Percentiles rank a stretch among this genome's conserved stretches.
These are phyloP conservation scores for Aspergillus phoenicis DNA, from an alignment of 2,329 filamentous ascomycete genomes.

Conservation along the genomic window DNA sequence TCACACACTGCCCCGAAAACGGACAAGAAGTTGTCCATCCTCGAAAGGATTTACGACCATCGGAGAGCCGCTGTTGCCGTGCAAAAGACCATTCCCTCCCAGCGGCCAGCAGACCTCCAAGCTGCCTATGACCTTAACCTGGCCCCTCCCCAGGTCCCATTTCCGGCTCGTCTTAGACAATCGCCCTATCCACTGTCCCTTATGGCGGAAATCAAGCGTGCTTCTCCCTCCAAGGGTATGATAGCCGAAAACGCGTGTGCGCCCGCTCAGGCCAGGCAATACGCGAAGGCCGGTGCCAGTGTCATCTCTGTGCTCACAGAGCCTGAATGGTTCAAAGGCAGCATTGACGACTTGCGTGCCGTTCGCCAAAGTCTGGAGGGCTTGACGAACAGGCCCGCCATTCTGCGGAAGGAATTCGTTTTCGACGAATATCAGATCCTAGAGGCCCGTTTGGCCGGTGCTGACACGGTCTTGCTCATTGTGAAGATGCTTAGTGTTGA, in stretches of 20 bases:
- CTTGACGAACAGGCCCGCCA: conserved; percentile 88
- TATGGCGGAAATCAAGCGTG: conserved; percentile 97
- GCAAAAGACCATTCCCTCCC: conserved; percentile 84
- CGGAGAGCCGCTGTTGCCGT: conserved; percentile 73
- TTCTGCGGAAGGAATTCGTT: conserved; percentile 94
- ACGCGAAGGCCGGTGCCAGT: conserved; percentile 90
- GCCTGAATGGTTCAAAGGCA: conserved; percentile 98
- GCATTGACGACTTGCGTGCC: conserved; percentile 85
- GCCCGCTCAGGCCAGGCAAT: conserved; percentile 84
- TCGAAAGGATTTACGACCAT: conserved; percentile 86
- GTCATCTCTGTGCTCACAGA: conserved; percentile 98
- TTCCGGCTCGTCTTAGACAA: conserved; percentile 75
- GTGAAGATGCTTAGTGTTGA: conserved; percentile 92
- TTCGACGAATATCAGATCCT: conserved; percentile 99
- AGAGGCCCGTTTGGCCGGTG: conserved; percentile 87
- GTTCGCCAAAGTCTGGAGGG: conserved; percentile 87
- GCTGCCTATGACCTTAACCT: conserved; percentile 82
- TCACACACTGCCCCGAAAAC: conserved; percentile 31
- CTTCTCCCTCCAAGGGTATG: conserved; percentile 92
- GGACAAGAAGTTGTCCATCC: conserved; percentile 75
- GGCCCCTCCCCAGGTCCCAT: conserved; percentile 79
- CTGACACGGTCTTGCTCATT: conserved; percentile 91
- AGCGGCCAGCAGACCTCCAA: conserved; percentile 79
- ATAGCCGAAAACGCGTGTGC: conserved; percentile 87
- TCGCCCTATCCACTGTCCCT: conserved; percentile 87